Evolutionary conservation across 805 yeast genomes (phyloP), one percentile per base, ranked within the genome.

Genomic region (Ogataea dorogensis): DNA sequence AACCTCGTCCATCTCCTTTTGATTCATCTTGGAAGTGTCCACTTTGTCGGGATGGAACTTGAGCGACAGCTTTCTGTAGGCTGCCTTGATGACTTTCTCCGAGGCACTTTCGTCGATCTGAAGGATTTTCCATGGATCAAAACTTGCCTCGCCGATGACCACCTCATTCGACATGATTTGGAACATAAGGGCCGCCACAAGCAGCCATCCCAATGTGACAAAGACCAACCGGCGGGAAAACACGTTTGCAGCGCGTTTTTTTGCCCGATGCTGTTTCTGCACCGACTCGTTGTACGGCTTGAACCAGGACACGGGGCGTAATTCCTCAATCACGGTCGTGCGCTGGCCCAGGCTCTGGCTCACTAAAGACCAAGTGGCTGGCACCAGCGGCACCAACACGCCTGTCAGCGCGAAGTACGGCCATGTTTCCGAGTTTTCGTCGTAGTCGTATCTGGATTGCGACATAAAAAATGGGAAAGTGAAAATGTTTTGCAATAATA

Each of bases 41-140:
- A 89, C 67, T 63, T 93, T 93, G 64, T 93, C 99, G 2, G 99
- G 99, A 59, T 93, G 99, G 63, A 73, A 84, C 54, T 81, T 83
- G 51, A 91, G 66, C 3, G 98, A 86, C 34, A 93, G 71, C 64
- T 86, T 86, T 64, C 95, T 79, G 65, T 86, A 93, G 17, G 81
- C 81, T 31, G 85, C 69, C 59, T 85, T 87, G 62, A 93, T 76
- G 37, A 82, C 88, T 53, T 75, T 78, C 32, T 85, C 96, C 7
- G 67, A 49, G 7, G 97, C 78, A 22, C 80, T 68, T 28, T 72
- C 70, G 15, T 83, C 70, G 22, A 91, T 70, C 23, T 83, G 94
- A 50, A 93, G 71, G 41, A 93, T 75, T 41, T 81, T 85, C 69
- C 89, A 91, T 1, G 98, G 98, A 64, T 93, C 98, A 62, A 91